Evolutionary conservation across 495 filamentous ascomycete genomes (phyloP), one percentile per base, ranked within the genome.

Genomic region (Paragyromitra xinjiangensis): DNA sequence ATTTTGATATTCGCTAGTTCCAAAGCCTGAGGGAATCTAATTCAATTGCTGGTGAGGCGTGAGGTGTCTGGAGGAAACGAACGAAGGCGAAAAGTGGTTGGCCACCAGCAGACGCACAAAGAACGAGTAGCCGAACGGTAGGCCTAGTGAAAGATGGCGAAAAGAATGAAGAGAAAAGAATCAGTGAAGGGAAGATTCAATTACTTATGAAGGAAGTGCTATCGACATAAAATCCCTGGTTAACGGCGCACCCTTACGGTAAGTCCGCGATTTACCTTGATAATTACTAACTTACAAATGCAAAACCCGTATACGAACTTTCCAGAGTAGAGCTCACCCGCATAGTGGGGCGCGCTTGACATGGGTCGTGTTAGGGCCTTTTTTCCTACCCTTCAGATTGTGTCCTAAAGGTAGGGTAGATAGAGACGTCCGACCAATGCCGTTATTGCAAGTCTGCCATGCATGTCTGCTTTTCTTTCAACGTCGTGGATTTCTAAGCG

Each of bases 201-300:
- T 73, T 55, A 48, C 58, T 76, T 76, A 76, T 76, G 64, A 51
- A 24, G 37, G 24, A 19, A 65, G 51, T n/a, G 14, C 14, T 71
- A 64, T 62, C 24, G 55, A 42, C 40, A 24, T 29, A 34, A 44
- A 7, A 9, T 19, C 24, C 39, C 37, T 42, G 8, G 39, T 29
- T 14, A 40, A 50, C 24, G 26, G 53, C 59, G 37, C 8, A 37
- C 51, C 14, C 45, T 34, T 34, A 34, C 29, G 29, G 37, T 69
- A 69, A 69, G 7, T 72, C 58, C 68, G 50, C 45, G 40, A 73
- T 72, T 48, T 3, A 51, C 48, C 29, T 53, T 55, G 50, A 55
- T 48, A 73, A 65, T 56, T 24, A 48, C 22, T 26, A 42, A 72
- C 59, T 77, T 59, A 76, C 73, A 59, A 76, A 76, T 71, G 16